phyloP scores from a whole-genome alignment of 2,329 filamentous ascomycete genomes.

The Neoascochyta sp. region DNA sequence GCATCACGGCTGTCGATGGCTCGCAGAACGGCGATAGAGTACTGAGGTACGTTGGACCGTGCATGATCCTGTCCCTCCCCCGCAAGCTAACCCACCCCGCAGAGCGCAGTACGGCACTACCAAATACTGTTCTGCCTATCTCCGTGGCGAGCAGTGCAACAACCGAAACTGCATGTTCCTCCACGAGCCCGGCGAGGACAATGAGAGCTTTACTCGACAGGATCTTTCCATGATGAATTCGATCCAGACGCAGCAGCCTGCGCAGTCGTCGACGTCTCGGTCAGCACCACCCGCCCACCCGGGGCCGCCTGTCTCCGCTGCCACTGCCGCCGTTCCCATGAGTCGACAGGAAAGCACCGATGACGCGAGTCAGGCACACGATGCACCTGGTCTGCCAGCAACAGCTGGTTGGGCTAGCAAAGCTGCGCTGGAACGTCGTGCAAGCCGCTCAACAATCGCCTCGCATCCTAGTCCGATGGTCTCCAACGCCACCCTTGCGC shows the following conservation, averaged over 20 bases:
- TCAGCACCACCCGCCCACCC: constrained; percentile 51
- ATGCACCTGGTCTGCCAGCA: constrained; percentile 85
- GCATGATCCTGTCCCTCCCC: background rate
- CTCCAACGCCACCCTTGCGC: constrained; percentile 44
- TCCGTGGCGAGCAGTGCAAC: constrained; percentile 89
- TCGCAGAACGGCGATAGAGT: constrained; percentile 85
- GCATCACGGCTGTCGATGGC: constrained; percentile 88
- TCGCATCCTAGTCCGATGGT: constrained; percentile 77
- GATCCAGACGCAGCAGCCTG: constrained; percentile 71
- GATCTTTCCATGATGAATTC: constrained; percentile 94
- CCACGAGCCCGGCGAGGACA: constrained; percentile 96
- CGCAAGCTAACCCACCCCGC: constrained; percentile 15
- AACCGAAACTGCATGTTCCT: constrained; percentile 98
- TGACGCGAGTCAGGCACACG: constrained; percentile 56
- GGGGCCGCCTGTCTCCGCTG: constrained; percentile 50
- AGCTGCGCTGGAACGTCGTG: constrained; percentile 65
- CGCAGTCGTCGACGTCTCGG: constrained; percentile 52
- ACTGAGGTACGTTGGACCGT: constrained; percentile 63
- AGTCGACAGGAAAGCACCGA: constrained; percentile 74
- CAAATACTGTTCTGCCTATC: constrained; percentile 96
- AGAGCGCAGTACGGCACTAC: constrained; percentile 81
- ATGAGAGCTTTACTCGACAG: constrained; percentile 92
- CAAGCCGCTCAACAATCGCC: constrained; percentile 76
- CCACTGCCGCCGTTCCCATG: constrained; percentile 55
- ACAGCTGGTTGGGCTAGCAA: constrained; percentile 87